Evolutionary conservation across 2,329 filamentous ascomycete genomes (phyloP).

Genomic region (Hymenoscyphus repandus): DNA sequence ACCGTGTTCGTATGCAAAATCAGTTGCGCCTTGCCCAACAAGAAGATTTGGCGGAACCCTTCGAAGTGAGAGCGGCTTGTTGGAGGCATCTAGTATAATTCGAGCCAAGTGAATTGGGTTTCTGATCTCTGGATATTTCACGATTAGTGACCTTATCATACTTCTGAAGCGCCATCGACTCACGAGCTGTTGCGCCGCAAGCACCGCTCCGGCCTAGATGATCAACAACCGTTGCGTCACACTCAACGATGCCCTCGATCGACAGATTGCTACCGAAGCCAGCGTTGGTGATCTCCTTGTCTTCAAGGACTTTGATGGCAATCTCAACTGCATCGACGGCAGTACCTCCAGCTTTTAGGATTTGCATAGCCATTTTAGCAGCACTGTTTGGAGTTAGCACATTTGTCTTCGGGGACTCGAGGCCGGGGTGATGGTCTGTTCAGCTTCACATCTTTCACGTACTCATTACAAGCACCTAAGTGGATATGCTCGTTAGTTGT

Average conservation of each 20-base stretch:
- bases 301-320: constrained; percentile 81
- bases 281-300: constrained; percentile 93
- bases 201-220: constrained; percentile 87
- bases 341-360: constrained; percentile 71
- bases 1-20: constrained; percentile 78
- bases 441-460: constrained; percentile 35
- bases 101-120: constrained; percentile 90
- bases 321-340: constrained; percentile 87
- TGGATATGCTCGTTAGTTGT: constrained; percentile 78
- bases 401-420: neutral
- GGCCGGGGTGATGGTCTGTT: constrained; percentile 9
- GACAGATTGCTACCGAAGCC: constrained; percentile 94
- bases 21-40: constrained; percentile 75
- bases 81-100: constrained; percentile 72
- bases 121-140: constrained; percentile 63
- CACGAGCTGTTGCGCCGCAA: constrained; percentile 85
- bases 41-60: constrained; percentile 91
- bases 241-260: constrained; percentile 86
- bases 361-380: constrained; percentile 74
- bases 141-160: neutral
- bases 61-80: constrained; percentile 70
- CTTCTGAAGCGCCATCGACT: constrained; percentile 33
- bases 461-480: constrained; percentile 84
- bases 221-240: constrained; percentile 90
- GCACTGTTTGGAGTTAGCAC: constrained; percentile 50